phyloP scores from a whole-genome alignment of 306 rosid species.

The Vachellia collinsii region DNA sequence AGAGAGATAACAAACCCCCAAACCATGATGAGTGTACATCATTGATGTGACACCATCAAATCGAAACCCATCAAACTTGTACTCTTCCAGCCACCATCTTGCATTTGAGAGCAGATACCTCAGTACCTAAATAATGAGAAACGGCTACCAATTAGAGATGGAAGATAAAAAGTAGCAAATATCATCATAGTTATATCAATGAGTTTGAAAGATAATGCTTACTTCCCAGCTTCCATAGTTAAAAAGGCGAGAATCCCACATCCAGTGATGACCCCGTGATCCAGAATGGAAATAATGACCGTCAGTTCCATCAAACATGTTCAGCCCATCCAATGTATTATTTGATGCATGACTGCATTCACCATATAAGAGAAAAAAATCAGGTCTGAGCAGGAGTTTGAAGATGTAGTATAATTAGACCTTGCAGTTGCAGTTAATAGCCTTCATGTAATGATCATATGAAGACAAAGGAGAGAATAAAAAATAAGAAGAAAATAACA shows the following conservation, averaged over 20 bases:
- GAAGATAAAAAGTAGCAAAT: slow-evolving; percentile 26
- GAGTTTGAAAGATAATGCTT: slow-evolving; percentile 42
- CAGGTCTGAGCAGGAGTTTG: slow-evolving; percentile 37
- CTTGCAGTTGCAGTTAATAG: slow-evolving; percentile 29
- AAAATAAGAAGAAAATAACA: neutral
- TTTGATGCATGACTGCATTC: slow-evolving; percentile 85
- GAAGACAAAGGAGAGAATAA: neutral
- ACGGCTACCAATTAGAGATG: slow-evolving; percentile 21
- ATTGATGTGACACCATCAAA: slow-evolving; percentile 84
- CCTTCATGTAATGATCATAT: slow-evolving; percentile 26
- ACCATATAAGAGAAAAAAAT: slow-evolving; percentile 32
- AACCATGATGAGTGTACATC: slow-evolving; percentile 95
- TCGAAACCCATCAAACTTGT: slow-evolving; percentile 80
- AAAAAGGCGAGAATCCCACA: slow-evolving; percentile 99
- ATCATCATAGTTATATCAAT: slow-evolving; percentile 6
- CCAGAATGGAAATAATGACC: slow-evolving; percentile 95
- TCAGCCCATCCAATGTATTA: slow-evolving; percentile 91
- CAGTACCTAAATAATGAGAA: slow-evolving; percentile 63
- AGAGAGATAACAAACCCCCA: slow-evolving; percentile 56
- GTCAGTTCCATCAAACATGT: slow-evolving; percentile 98
- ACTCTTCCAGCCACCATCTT: slow-evolving; percentile 88
- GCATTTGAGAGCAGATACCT: slow-evolving; percentile 82
- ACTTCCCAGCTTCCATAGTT: slow-evolving; percentile 99
- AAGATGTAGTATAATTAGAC: slow-evolving; percentile 25
- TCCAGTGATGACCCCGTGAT: slow-evolving; percentile 97